These are phyloP conservation scores for Talaromyces sp. DNA, from an alignment of 2,329 filamentous ascomycete genomes.

Conservation along the genomic window DNA sequence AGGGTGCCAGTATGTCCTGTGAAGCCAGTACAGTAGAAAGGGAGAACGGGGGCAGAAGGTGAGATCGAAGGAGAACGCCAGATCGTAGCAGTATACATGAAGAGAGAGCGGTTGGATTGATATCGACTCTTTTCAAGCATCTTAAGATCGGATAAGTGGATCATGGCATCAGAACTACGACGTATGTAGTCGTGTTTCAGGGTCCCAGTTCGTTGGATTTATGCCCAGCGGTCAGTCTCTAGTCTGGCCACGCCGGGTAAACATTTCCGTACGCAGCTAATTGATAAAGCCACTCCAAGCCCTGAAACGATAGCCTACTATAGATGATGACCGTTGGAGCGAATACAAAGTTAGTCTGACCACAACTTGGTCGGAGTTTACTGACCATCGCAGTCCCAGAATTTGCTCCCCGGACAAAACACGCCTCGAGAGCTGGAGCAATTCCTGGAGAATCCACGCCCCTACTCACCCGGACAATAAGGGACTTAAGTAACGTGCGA, in stretches of 20 bases:
- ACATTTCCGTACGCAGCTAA: neutral
- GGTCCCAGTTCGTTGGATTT: neutral
- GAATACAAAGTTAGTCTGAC: neutral
- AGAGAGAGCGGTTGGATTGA: neutral
- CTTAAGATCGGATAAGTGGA: neutral
- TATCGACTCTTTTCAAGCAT: neutral
- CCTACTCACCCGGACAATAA: neutral
- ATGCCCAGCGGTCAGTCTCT: neutral
- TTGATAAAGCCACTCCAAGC: neutral
- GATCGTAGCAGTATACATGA: neutral
- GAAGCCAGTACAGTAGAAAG: neutral
- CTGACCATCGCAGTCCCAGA: too few relatives aligned
- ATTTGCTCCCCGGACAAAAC: neutral
- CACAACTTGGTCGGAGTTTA: neutral
- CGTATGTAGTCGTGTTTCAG: neutral
- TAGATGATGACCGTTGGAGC: neutral
- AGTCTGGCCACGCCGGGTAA: neutral
- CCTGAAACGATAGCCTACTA: neutral
- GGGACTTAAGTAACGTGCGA: neutral
- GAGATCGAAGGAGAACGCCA: neutral
- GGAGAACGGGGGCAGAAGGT: neutral
- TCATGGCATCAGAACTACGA: neutral
- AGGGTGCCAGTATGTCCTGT: neutral
- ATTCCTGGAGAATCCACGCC: neutral
- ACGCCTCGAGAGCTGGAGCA: neutral